Conservation (phyloP, 768 basidiomycete species). For the Kockovaella imperatae region DNA sequence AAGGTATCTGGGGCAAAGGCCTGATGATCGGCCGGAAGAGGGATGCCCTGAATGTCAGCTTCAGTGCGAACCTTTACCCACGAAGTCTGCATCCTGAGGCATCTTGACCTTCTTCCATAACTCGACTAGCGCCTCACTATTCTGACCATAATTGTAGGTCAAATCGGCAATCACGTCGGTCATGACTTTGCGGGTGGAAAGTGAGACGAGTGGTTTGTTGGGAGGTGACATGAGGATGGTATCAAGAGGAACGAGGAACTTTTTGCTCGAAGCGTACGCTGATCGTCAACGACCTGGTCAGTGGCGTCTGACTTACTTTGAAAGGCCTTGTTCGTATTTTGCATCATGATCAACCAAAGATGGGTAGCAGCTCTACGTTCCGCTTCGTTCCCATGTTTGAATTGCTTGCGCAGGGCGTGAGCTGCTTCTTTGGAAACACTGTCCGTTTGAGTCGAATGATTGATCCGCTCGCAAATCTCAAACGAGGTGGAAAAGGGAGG, state of each 20-base stretch:
- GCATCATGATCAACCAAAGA: conserved; percentile 83
- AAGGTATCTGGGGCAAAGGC: conserved; percentile 52
- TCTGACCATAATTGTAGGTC: conserved; percentile 56
- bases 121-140: conserved; percentile 55
- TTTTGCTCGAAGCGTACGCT: conserved; percentile 30
- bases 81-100: conserved; percentile 70
- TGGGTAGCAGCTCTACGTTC: conserved; percentile 24
- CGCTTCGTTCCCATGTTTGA: conserved; percentile 53
- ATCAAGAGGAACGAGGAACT: conserved; percentile 21
- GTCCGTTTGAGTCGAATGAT: conserved; percentile 52
- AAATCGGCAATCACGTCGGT: conserved; percentile 76
- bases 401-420: conserved; percentile 70
- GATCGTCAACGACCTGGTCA: neutral
- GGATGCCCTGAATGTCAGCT: conserved; percentile 28
- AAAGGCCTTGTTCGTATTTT: conserved; percentile 67
- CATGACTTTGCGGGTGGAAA: conserved; percentile 43
- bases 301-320: conserved; percentile 45
- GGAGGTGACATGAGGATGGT: conserved; percentile 25
- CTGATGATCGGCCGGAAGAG: conserved; percentile 31
- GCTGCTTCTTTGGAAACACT: conserved; percentile 73
- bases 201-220: conserved; percentile 22
- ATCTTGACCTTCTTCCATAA: conserved; percentile 78
- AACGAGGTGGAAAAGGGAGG: conserved; percentile 61
- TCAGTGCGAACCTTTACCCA: conserved; percentile 37
- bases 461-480: conserved; percentile 78